Base-by-base conservation (phyloP, 1,284 basidiomycete genomes). In the Trichosporon sp. region DNA sequence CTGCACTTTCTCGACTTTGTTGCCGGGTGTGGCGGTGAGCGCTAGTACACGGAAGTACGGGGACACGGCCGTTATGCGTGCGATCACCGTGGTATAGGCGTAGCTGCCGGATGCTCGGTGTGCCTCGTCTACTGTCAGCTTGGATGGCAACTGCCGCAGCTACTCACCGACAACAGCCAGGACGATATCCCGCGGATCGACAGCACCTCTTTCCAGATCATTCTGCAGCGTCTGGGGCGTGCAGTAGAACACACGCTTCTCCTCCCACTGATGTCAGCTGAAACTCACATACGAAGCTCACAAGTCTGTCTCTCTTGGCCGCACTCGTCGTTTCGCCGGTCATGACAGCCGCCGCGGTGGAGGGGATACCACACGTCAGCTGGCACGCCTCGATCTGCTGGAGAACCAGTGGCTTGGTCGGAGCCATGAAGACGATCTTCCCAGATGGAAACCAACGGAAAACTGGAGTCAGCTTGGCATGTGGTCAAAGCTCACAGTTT, bases 301-400 rank as follows among this genome's bases (percentile, higher is more conserved):
- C 93, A 75, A 88, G 85, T 79, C 84, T 85, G n/a, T 84, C 86
- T 65, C 92, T 86, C 64, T 80, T 75, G 63, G 76, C 80, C 8
- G 72, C 73, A 81, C 83, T 27, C 79, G 74, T 75, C 81, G 73
- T 83, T 85, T 6, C 86, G 76, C 97, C 97, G 0, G 94, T 98
- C 73, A 99, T 84, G 76, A 97, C 93, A 11, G 90, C 87, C 0
- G 94, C 93, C 75, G 93, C 91, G 66, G 86, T 86, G 21, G 92
- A 92, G 1, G 95, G 94, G 62, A 99, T 96, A 7, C 97, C 97
- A 77, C 95, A 98, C 6, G 91, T 90, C 78, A 90, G 87, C 78
- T 98, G 97, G 78, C 93, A 98, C 1, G 97, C 96, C 68, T 91
- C 89, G 60, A 96, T 90, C 79, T 98, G 97, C 80, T 99, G 97